These are phyloP conservation scores for Mortierella alpina DNA, from an alignment of 192 early-diverging fungal genomes.

Conservation along the genomic window DNA sequence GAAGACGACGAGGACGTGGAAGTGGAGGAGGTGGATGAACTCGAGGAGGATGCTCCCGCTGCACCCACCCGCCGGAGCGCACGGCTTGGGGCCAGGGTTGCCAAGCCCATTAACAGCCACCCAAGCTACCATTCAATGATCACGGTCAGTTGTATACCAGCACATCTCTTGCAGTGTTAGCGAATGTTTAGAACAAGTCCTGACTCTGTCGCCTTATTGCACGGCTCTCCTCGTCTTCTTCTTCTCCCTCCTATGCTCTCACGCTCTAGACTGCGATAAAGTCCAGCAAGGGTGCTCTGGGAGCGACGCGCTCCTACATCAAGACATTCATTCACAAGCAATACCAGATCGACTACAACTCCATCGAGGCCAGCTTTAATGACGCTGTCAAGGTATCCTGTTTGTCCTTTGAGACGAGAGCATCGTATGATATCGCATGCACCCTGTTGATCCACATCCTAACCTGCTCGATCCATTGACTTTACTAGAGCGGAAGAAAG, in stretches of 20 bases:
- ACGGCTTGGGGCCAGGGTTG: too few relatives aligned
- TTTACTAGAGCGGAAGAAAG: too few relatives aligned
- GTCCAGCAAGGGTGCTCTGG: background rate
- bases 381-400: conserved; percentile 12
- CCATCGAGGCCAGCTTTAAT: conserved; percentile 1
- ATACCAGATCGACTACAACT: background rate
- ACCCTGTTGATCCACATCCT: background rate
- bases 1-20: conserved; percentile 5
- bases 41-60: background rate
- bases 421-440: background rate
- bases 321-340: conserved; percentile 7
- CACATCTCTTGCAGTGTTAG: too few relatives aligned
- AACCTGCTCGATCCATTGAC: too few relatives aligned
- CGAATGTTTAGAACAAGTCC: too few relatives aligned
- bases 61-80: too few relatives aligned
- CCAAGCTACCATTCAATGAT: too few relatives aligned
- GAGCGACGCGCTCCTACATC: background rate
- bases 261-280: background rate
- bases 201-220: too few relatives aligned
- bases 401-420: background rate
- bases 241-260: background rate
- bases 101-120: too few relatives aligned
- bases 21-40: background rate
- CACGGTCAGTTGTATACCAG: too few relatives aligned
- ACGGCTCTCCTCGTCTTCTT: background rate